Evolutionary conservation across 106 monocot species (phyloP).

Genomic region (Acorus gramineus): DNA sequence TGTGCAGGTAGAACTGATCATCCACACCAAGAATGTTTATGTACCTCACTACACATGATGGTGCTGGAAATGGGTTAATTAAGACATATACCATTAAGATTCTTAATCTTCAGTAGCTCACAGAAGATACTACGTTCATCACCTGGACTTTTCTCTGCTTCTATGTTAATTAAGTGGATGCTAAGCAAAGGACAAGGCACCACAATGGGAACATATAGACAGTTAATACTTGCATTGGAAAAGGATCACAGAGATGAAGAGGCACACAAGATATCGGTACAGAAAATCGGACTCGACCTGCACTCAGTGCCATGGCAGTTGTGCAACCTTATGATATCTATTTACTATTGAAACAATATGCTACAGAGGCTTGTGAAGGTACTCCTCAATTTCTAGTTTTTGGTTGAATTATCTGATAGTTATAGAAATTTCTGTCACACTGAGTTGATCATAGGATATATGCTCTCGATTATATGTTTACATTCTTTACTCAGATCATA

Average conservation of each 20-base stretch:
- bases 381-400: neutral
- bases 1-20: conserved; percentile 49
- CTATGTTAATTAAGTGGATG: conserved; percentile 91
- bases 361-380: conserved; percentile 90
- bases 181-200: conserved; percentile 93
- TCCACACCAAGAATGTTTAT: neutral
- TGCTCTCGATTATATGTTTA: neutral
- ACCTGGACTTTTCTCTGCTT: neutral
- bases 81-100: too few relatives aligned
- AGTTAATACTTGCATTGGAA: conserved; percentile 79
- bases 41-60: too few relatives aligned
- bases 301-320: conserved; percentile 91
- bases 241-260: conserved; percentile 90
- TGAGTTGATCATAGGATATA: neutral
- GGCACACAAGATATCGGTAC: conserved; percentile 77
- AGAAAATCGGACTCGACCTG: conserved; percentile 63
- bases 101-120: too few relatives aligned
- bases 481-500: too few relatives aligned
- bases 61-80: too few relatives aligned
- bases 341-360: conserved; percentile 96
- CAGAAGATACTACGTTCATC: too few relatives aligned
- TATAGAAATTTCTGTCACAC: neutral
- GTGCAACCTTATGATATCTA: conserved; percentile 84
- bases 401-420: neutral
- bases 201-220: conserved; percentile 88